Evolutionary conservation across 2,329 filamentous ascomycete species (phyloP).

Genomic region (Colletotrichum siamense): DNA sequence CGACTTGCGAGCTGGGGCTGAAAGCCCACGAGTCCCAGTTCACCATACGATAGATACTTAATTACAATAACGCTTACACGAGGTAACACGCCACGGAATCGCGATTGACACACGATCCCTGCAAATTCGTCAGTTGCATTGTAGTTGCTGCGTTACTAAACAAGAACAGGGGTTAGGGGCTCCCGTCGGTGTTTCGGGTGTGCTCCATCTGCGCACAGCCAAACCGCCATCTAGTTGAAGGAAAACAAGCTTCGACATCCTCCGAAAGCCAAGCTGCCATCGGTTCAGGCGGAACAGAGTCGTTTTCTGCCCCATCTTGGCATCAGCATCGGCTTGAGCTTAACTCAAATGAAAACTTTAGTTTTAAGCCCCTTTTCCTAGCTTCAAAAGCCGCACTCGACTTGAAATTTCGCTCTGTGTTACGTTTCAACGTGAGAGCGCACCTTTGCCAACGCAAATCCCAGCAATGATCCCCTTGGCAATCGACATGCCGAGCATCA

Average conservation of each 20-base stretch:
- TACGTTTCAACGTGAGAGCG: neutral
- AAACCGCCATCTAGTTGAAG: neutral
- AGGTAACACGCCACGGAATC: neutral
- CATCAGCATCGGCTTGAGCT: neutral
- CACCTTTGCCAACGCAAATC: neutral
- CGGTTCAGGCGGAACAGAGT: neutral
- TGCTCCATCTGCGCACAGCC: neutral
- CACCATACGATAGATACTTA: neutral
- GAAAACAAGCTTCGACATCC: slow-evolving; percentile 9
- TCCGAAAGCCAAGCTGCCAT: neutral
- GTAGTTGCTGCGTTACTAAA: neutral
- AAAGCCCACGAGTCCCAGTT: neutral
- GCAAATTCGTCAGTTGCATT: neutral
- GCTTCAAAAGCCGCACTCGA: neutral
- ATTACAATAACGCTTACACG: neutral
- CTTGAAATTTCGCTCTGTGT: neutral
- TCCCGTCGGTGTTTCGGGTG: neutral
- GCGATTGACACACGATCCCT: neutral
- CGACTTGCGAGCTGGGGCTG: neutral
- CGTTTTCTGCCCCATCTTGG: neutral
- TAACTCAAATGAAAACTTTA: neutral
- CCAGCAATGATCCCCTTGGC: neutral
- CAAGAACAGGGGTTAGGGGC: neutral
- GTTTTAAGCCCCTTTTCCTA: neutral
- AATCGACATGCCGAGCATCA: neutral